Evolutionary conservation across 164 flowering plant species (phyloP).

Genomic region (Annona cherimola): DNA sequence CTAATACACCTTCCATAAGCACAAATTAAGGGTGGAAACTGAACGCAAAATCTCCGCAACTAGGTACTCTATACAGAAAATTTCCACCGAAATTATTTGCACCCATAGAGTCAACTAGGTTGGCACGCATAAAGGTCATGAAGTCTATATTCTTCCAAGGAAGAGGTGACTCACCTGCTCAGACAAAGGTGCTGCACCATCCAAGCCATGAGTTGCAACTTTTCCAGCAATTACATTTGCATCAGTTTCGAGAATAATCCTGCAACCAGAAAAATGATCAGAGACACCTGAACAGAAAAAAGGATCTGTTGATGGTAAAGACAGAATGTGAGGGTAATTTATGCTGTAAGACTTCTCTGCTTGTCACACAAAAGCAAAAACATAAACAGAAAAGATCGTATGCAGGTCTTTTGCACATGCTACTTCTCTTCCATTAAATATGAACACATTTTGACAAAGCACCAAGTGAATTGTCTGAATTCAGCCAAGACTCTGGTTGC

Average conservation of each 20-base stretch:
- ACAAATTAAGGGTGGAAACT: neutral
- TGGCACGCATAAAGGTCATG: neutral
- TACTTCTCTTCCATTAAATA: no score
- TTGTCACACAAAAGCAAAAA: no score
- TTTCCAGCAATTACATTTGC: conserved; percentile 48
- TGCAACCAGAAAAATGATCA: conserved; percentile 14
- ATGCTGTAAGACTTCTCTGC: no score
- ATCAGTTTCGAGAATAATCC: conserved; percentile 38
- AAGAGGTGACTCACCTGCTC: conserved; percentile 43
- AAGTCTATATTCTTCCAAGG: neutral
- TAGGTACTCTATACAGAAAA: no score
- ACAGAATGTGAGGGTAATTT: no score
- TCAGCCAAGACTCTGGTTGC: no score
- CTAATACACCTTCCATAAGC: neutral
- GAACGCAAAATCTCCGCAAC: neutral
- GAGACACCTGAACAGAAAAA: neutral
- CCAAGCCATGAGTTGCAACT: conserved; percentile 46
- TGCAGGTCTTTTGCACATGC: no score
- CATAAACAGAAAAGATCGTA: no score
- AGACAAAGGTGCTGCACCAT: conserved; percentile 48
- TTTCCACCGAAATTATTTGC: no score
- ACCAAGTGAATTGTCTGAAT: no score
- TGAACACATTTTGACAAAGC: no score
- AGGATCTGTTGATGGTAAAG: neutral
- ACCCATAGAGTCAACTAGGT: no score